Conservation (phyloP, 2,329 filamentous ascomycete species). For the Diaporthe citriasiana region DNA sequence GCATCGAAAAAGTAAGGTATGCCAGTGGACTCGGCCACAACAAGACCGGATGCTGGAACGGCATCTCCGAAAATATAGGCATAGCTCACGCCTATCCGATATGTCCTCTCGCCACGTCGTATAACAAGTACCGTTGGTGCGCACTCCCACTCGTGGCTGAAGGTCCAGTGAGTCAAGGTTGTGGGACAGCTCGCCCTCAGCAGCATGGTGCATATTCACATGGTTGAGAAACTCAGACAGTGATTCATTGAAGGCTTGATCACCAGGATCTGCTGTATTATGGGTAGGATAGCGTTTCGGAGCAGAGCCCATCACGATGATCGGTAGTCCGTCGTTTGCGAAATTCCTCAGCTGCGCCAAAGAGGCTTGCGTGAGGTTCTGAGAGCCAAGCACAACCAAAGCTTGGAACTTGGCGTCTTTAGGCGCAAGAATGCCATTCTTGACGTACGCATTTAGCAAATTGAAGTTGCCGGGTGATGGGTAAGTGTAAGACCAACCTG, state of each 20-base stretch:
- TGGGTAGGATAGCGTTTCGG: background rate
- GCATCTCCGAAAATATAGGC: conserved; percentile 28
- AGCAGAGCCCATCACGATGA: conserved; percentile 51
- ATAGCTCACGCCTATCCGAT: background rate
- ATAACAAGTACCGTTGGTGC: conserved; percentile 31
- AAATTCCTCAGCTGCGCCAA: conserved; percentile 44
- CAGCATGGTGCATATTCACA: conserved; percentile 15
- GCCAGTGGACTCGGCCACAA: conserved; percentile 20
- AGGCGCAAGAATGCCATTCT: conserved; percentile 54
- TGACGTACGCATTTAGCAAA: conserved; percentile 54
- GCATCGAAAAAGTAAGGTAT: conserved; percentile 49
- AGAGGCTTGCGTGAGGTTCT: conserved; percentile 45
- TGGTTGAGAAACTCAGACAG: conserved; percentile 13
- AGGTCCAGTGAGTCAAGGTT: conserved; percentile 11
- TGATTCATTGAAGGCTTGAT: background rate
- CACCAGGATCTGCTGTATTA: background rate
- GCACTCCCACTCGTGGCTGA: background rate
- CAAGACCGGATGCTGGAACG: background rate
- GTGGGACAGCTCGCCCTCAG: conserved; percentile 4
- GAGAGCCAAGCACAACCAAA: conserved; percentile 5
- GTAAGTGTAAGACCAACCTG: conserved; percentile 59
- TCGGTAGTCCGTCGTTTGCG: conserved; percentile 55
- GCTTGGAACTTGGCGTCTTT: conserved; percentile 56
- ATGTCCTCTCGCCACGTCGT: conserved; percentile 33
- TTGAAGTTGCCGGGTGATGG: conserved; percentile 59